phyloP scores from a whole-genome alignment of 768 basidiomycete species.

The Pisolithus marmoratus region DNA sequence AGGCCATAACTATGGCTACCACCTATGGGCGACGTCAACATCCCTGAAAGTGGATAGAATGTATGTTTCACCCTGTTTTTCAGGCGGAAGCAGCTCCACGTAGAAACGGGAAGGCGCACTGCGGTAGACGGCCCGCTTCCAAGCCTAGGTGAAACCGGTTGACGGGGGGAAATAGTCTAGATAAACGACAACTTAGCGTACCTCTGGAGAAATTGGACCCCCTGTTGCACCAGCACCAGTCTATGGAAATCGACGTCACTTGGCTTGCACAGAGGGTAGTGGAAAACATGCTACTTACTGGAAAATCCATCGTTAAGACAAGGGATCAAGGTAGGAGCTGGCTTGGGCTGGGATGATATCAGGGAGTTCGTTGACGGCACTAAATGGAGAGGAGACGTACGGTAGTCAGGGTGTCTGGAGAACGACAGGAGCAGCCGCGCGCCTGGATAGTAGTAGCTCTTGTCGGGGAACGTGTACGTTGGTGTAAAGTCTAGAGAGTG shows the following conservation, averaged over 20 bases:
- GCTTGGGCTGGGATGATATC: slow-evolving; percentile 3
- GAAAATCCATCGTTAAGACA: not conserved
- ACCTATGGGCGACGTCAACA: slow-evolving; percentile 31
- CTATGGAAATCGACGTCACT: slow-evolving; percentile 8
- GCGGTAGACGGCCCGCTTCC: slow-evolving; percentile 56
- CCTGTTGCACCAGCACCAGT: slow-evolving; percentile 1
- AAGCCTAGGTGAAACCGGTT: slow-evolving; percentile 35
- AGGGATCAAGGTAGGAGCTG: not conserved
- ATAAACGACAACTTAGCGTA: slow-evolving; percentile 9
- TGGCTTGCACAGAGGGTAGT: not conserved
- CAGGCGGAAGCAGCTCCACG: slow-evolving; percentile 52
- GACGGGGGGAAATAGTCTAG: not conserved
- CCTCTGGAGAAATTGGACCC: slow-evolving; percentile 18
- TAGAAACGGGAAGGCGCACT: slow-evolving; percentile 54
- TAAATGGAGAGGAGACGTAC: not conserved
- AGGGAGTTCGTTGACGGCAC: not conserved
- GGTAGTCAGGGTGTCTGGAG: too few species aligned
- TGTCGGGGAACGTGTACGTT: not conserved
- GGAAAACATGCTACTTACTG: slow-evolving; percentile 8
- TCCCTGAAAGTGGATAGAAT: not conserved
- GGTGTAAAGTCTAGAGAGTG: not conserved
- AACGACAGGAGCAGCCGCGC: too few species aligned
- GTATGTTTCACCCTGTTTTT: slow-evolving; percentile 45
- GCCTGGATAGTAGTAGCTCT: not conserved
- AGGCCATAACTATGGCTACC: slow-evolving; percentile 56